phyloP scores from a whole-genome alignment of 2,329 filamentous ascomycete species.

The Trichoderma asperellum region DNA sequence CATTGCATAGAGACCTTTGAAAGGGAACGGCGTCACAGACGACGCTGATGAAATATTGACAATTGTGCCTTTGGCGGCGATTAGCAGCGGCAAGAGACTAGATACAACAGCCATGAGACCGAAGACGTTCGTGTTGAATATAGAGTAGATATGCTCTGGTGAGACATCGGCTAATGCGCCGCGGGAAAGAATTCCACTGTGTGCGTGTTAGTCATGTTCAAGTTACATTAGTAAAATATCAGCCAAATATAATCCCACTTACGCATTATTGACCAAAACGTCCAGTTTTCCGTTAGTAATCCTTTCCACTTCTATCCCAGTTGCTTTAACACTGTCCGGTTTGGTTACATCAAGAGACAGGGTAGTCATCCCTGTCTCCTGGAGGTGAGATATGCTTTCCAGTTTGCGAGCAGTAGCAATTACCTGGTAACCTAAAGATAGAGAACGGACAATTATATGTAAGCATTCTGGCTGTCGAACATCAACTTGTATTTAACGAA shows the following conservation, averaged over 20 bases:
- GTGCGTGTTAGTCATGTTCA: neutral
- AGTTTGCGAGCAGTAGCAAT: neutral
- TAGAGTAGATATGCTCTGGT: neutral
- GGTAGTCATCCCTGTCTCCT: neutral
- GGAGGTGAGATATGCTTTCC: neutral
- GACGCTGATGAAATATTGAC: neutral
- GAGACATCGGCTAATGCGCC: neutral
- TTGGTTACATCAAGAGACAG: neutral
- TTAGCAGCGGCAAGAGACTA: neutral
- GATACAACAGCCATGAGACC: neutral
- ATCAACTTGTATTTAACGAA: neutral
- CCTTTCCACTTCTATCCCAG: neutral
- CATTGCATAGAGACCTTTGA: constrained; percentile 13
- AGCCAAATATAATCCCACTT: neutral
- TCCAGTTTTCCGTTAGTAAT: neutral
- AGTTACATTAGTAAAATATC: neutral
- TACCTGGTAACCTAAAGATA: neutral
- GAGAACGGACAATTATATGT: neutral
- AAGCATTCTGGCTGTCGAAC: neutral
- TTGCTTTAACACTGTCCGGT: neutral
- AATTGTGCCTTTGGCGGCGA: neutral
- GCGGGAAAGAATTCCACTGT: neutral
- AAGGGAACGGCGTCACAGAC: neutral
- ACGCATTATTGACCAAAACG: neutral
- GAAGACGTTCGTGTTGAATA: neutral